Conservation (phyloP, 352 stramenopile species). For the Pythium aristosporum region DNA sequence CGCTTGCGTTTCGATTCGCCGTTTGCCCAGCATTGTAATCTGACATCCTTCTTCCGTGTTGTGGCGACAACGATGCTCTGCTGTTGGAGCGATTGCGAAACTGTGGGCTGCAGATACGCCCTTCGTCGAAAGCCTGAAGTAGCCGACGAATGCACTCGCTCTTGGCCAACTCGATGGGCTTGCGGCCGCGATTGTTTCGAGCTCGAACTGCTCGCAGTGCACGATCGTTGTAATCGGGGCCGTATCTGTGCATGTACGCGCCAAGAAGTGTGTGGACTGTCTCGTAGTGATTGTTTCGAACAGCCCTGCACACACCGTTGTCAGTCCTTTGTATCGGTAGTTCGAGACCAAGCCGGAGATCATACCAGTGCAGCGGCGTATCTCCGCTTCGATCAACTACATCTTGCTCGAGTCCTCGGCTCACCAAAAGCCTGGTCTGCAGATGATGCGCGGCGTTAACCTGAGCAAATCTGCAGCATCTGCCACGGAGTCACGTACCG, state of each 20-base stretch:
- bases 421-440: constrained; percentile 51
- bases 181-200: constrained; percentile 52
- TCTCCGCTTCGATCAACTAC: constrained; percentile 49
- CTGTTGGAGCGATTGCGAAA: constrained; percentile 19
- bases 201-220: constrained; percentile 37
- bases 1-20: background rate
- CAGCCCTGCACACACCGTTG: constrained; percentile 37
- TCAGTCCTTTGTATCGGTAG: background rate
- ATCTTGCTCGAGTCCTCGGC: constrained; percentile 41
- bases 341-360: background rate
- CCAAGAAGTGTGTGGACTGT: constrained; percentile 49
- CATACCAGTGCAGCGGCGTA: constrained; percentile 66
- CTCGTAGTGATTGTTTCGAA: constrained; percentile 59
- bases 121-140: constrained; percentile 53
- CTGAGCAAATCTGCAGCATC: background rate
- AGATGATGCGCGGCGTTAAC: background rate
- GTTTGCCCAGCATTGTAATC: background rate
- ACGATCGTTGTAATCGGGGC: constrained; percentile 28
- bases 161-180: constrained; percentile 39
- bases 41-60: background rate
- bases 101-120: constrained; percentile 22
- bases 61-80: background rate
- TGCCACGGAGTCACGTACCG: constrained; percentile 31
- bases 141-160: constrained; percentile 41
- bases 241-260: constrained; percentile 31